Evolutionary conservation across 352 stramenopile species (phyloP), one percentile per base, ranked within the genome.

Genomic region (Globisporangium nunn): DNA sequence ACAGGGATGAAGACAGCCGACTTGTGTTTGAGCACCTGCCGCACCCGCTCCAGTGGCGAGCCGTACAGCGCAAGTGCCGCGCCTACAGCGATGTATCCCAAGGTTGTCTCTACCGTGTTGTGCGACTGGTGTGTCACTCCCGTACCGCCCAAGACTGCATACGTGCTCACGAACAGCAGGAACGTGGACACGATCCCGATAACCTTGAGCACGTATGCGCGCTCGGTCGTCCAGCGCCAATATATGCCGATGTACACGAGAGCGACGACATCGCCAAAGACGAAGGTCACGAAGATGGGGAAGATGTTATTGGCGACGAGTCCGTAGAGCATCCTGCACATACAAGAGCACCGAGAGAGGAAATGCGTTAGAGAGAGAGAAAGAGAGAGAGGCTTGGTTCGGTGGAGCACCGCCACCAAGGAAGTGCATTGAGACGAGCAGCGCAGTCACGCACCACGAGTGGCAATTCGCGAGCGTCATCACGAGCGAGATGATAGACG

Each of bases 401-500:
- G n/a, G n/a, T n/a, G n/a, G n/a, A n/a, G n/a, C n/a, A n/a, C n/a
- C n/a, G n/a, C n/a, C n/a, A n/a, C n/a, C n/a, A n/a, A n/a, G n/a
- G n/a, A n/a, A n/a, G n/a, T n/a, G n/a, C n/a, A n/a, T n/a, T n/a
- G n/a, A n/a, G n/a, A 59, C 30, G 30, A 43, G 41, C 23, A 7
- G 10, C 37, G 15, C 37, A 17, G 10, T 1, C 10, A 23, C 46
- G 35, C 39, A 55, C 66, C 70, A 74, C 17, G 69, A 64, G 56
- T 81, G 68, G 30, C 61, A 76, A 50, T 85, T 85, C 6, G 61
- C 58, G 18, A 81, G 65, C 39, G 80, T 69, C 33, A 70, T 65
- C 48, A 78, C 70, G 10, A 84, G 63, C n/a, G 74, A 72, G n/a
- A 81, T 68, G 41, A 85, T 69, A 29, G 74, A 85, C 40, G 67